Conservation (phyloP, 2,329 filamentous ascomycete genomes). For the Lachnellula subtilissima region DNA sequence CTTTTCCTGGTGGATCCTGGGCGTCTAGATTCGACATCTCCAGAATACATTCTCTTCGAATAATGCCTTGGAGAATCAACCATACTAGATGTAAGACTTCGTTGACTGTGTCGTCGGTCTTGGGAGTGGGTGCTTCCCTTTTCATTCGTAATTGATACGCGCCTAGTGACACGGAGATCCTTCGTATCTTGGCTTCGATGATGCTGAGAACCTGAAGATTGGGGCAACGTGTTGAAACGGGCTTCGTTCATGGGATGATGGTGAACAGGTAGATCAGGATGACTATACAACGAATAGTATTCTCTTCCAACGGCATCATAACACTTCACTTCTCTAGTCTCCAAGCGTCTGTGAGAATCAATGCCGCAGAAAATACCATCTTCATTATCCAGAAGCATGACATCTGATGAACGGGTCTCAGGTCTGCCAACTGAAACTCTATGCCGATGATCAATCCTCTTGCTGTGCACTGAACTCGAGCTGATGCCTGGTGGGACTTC, state of each 20-base stretch:
- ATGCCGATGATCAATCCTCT: background rate
- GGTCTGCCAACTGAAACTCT: background rate
- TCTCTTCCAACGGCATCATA: background rate
- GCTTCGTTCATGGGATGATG: no score
- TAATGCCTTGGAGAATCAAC: background rate
- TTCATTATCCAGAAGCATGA: constrained; percentile 28
- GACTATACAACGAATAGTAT: background rate
- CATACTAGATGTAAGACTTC: background rate
- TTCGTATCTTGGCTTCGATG: background rate
- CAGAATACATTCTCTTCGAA: background rate
- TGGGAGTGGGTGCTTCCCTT: background rate
- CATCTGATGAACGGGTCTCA: constrained; percentile 21
- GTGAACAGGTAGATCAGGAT: background rate
- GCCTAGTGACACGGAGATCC: background rate
- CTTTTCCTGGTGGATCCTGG: background rate
- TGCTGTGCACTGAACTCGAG: constrained; percentile 21
- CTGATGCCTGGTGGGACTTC: constrained; percentile 22
- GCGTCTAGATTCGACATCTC: background rate
- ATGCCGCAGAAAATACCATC: background rate
- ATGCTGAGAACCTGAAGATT: background rate
- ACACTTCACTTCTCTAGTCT: background rate
- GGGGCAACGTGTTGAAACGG: background rate
- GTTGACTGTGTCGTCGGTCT: background rate
- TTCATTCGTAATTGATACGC: background rate
- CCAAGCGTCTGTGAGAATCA: background rate